Evolutionary conservation across 2,329 filamentous ascomycete genomes (phyloP).

Genomic region (Microdochium bolleyi): DNA sequence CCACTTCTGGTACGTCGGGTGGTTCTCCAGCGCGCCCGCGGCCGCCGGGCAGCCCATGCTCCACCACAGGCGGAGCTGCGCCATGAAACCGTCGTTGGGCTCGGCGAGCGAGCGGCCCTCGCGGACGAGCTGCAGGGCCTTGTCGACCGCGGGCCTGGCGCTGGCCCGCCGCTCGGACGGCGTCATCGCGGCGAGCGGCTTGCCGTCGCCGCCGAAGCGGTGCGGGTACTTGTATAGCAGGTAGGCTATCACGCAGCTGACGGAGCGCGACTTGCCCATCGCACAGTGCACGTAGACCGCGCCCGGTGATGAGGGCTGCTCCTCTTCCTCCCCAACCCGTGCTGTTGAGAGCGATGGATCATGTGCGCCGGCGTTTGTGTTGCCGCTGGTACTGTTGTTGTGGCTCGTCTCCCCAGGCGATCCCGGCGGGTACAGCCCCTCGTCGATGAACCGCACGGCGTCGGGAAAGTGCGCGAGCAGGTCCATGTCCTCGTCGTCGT

Average conservation of each 20-base stretch:
- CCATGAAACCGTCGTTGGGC: slow-evolving; percentile 87
- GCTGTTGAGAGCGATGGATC: too few relatives aligned
- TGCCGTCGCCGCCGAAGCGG: slow-evolving; percentile 34
- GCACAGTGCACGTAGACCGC: slow-evolving; percentile 64
- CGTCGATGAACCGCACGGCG: slow-evolving; percentile 76
- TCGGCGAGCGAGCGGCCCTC: slow-evolving; percentile 70
- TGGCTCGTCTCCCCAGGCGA: slow-evolving; percentile 33
- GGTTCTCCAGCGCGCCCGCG: slow-evolving; percentile 49
- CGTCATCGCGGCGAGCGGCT: slow-evolving; percentile 35
- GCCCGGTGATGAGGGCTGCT: slow-evolving; percentile 13
- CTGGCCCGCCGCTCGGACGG: slow-evolving; percentile 28
- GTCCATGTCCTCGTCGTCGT: slow-evolving; percentile 87
- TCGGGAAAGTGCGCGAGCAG: slow-evolving; percentile 71
- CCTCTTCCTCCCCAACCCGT: slow-evolving; percentile 2
- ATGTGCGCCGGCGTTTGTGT: neutral
- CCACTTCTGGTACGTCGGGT: slow-evolving; percentile 74
- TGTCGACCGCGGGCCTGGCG: slow-evolving; percentile 38
- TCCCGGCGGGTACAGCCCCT: slow-evolving; percentile 44
- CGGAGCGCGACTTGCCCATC: slow-evolving; percentile 92
- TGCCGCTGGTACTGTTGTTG: slow-evolving; percentile 52
- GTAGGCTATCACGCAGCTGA: slow-evolving; percentile 77
- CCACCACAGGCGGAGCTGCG: slow-evolving; percentile 80
- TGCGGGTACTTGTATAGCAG: slow-evolving; percentile 62
- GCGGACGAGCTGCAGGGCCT: slow-evolving; percentile 62
- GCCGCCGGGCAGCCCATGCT: slow-evolving; percentile 74